phyloP scores from a whole-genome alignment of 2,329 filamentous ascomycete genomes.

The Neonectria hederae region DNA sequence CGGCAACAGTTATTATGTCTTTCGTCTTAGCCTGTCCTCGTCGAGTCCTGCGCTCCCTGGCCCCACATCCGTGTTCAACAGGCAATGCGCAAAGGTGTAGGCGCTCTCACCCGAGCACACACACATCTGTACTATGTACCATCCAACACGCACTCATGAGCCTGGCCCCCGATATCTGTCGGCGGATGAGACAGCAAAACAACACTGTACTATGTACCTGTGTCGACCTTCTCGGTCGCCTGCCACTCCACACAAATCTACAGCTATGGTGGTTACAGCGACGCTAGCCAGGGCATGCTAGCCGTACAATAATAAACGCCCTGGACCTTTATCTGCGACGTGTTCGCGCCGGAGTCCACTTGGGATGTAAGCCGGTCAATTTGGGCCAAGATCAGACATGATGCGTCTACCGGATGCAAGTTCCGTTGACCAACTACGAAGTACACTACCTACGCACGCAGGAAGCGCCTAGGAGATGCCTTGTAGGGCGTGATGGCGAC shows the following conservation, averaged over 20 bases:
- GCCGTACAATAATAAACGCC: neutral
- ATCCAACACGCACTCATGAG: neutral
- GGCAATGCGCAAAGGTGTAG: neutral
- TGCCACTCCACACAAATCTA: neutral
- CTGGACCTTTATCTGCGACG: neutral
- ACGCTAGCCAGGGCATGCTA: neutral
- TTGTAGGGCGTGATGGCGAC: neutral
- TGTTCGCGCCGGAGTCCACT: neutral
- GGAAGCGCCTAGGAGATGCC: neutral
- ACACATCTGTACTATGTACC: neutral
- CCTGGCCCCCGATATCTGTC: constrained; percentile 10
- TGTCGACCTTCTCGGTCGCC: neutral
- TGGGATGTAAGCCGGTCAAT: neutral
- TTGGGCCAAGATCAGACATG: neutral
- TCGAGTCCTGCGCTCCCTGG: constrained; percentile 5
- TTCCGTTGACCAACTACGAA: neutral
- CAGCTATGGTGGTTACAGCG: neutral
- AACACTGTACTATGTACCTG: neutral
- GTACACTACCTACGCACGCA: neutral
- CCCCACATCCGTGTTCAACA: constrained; percentile 3
- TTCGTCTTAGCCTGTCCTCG: constrained; percentile 16
- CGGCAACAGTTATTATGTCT: neutral
- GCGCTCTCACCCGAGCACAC: constrained; percentile 10
- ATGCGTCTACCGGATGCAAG: neutral
- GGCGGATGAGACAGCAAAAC: constrained; percentile 9